Evolutionary conservation across 331 rosid species (phyloP).

Genomic region (Arachis monticola): DNA sequence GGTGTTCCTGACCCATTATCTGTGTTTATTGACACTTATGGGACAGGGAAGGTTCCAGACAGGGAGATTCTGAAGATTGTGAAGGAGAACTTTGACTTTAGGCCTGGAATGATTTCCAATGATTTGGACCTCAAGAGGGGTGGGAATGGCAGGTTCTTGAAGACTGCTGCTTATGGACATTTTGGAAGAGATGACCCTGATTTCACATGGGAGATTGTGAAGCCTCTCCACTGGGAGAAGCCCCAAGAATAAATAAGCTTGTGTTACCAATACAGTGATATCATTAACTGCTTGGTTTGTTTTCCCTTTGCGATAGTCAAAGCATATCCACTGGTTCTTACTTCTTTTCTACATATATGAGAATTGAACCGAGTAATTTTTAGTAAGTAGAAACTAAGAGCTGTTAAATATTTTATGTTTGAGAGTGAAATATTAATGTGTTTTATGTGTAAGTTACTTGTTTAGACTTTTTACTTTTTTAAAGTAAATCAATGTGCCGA

Average conservation of each 20-base stretch:
- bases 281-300: constrained; percentile 7
- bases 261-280: constrained; percentile 16
- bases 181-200: constrained; percentile 49
- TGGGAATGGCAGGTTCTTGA: constrained; percentile 52
- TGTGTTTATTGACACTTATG: constrained; percentile 48
- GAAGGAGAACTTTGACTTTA: constrained; percentile 48
- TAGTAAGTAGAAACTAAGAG: background rate
- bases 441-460: background rate
- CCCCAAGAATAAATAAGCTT: constrained; percentile 36
- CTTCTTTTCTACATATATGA: background rate
- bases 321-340: constrained; percentile 9
- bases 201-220: constrained; percentile 52
- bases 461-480: too few species aligned
- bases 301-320: background rate
- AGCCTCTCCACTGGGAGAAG: constrained; percentile 46
- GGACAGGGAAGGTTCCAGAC: constrained; percentile 52
- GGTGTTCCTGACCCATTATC: constrained; percentile 52
- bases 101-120: constrained; percentile 54
- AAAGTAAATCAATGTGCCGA: background rate
- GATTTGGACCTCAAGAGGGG: constrained; percentile 54
- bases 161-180: constrained; percentile 55
- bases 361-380: constrained; percentile 8
- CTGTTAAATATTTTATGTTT: background rate
- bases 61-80: constrained; percentile 50
- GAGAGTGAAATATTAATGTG: background rate